Base-by-base conservation (phyloP, 805 yeast genomes). In the Saccharomycopsis fodiens region DNA sequence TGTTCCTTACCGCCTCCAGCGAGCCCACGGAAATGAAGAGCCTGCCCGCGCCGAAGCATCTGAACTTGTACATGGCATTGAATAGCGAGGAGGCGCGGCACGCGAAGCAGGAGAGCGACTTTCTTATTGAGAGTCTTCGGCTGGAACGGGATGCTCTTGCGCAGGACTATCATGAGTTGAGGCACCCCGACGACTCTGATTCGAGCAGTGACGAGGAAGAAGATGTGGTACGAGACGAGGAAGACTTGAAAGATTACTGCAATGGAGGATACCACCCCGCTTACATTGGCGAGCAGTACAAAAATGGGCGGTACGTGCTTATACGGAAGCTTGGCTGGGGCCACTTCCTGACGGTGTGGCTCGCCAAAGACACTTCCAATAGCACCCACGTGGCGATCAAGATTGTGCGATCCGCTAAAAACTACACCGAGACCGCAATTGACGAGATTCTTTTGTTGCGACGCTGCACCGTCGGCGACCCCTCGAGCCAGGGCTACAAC, bases 321-420 rank as follows among this genome's bases (percentile, higher is more conserved):
- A 64, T 75, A 17, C 62, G 83, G 23, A 79, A 79, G 57, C 62
- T 79, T 6, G 86, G 86, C 2, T 78, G 83, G 83, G 85, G 86
- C 30, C 83, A 79, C 55, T 79, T 79, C 54, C 74, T 82, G 34
- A 78, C 85, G 1, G 85, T 79, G n/a, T 79, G 85, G 85, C 59
- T 79, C 23, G 82, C 82, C 1, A 60, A 57, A 42, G 74, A 72
- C 43, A 51, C 59, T 2, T 45, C 52, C 2, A 36, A 55, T 13
- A 63, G 64, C 15, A 57, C 65, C 23, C 80, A 76, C 54, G 82
- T 76, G 47, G 85, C 85, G 19, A 66, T 79, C 53, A 79, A 79
- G 55, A 73, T 79, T 51, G 82, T 79, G 16, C 68, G 78, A 50
- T 70, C 80, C 1, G 68, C 73, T 22, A 59, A 65, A 30, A 70